Percentiles rank a stretch among this genome's conserved stretches.
Conservation (phyloP, 106 monocot species). For the Platanthera zijinensis region DNA sequence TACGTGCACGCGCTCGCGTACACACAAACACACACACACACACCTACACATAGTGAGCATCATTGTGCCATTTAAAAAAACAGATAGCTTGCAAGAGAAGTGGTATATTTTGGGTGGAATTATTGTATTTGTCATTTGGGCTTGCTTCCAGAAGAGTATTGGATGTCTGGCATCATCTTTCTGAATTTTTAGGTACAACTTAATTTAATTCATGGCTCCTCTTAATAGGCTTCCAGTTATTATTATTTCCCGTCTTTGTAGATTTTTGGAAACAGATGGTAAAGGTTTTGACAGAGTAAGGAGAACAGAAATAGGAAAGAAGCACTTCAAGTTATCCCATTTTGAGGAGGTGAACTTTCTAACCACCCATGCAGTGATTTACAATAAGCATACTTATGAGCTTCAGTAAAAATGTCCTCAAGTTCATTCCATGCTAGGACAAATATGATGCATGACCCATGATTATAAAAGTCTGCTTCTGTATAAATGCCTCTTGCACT, state of each 20-base stretch:
- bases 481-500: background rate
- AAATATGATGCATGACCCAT: too few relatives aligned
- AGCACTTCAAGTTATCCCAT: constrained; percentile 92
- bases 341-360: constrained; percentile 76
- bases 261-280: constrained; percentile 95
- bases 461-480: background rate
- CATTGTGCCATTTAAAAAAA: too few relatives aligned
- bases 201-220: background rate
- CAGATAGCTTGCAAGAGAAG: too few relatives aligned
- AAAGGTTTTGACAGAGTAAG: constrained; percentile 95
- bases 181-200: too few relatives aligned
- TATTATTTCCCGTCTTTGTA: constrained; percentile 6
- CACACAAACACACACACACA: too few relatives aligned
- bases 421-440: background rate
- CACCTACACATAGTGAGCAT: too few relatives aligned
- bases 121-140: too few relatives aligned
- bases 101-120: too few relatives aligned
- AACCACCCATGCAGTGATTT: background rate
- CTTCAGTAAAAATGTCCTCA: background rate
- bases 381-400: background rate
- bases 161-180: too few relatives aligned
- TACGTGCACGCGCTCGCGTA: too few relatives aligned
- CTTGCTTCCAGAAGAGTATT: too few relatives aligned
- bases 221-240: background rate
- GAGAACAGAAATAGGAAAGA: constrained; percentile 96